A percentile compares a stretch with the other conserved stretches of the same genome.
phyloP scores from a whole-genome alignment of 306 rosid species.

The Neltuma alba region DNA sequence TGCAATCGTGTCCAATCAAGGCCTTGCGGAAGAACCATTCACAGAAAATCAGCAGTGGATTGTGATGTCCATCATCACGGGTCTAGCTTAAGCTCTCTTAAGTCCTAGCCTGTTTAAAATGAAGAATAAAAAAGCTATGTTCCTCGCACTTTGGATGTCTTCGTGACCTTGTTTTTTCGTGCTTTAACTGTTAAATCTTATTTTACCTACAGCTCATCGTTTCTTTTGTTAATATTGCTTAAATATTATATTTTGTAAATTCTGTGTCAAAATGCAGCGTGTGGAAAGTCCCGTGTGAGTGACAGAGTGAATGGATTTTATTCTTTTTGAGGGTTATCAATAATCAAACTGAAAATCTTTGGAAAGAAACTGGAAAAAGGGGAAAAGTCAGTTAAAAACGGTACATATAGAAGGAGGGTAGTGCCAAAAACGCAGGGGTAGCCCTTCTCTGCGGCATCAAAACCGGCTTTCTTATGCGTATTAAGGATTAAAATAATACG shows the following conservation, averaged over 20 bases:
- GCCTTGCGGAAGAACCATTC: slow-evolving; percentile 18
- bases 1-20: slow-evolving; percentile 33
- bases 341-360: neutral
- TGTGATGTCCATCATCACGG: slow-evolving; percentile 28
- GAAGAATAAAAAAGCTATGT: neutral
- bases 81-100: neutral
- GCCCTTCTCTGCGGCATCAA: slow-evolving; percentile 67
- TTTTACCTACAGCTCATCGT: no score
- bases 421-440: slow-evolving; percentile 71
- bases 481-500: slow-evolving; percentile 41
- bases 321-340: neutral
- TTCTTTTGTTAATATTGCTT: neutral
- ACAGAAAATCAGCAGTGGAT: slow-evolving; percentile 26
- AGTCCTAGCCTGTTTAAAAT: neutral
- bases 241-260: neutral
- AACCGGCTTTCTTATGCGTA: slow-evolving; percentile 56
- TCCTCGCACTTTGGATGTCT: neutral
- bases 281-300: neutral
- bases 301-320: neutral
- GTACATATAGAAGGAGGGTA: neutral
- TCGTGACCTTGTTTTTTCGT: neutral
- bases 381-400: neutral
- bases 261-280: neutral
- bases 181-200: no score
- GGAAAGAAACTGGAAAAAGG: neutral